Evolutionary conservation across 2,329 filamentous ascomycete species (phyloP).

Genomic region (Fusarium verrucosum): DNA sequence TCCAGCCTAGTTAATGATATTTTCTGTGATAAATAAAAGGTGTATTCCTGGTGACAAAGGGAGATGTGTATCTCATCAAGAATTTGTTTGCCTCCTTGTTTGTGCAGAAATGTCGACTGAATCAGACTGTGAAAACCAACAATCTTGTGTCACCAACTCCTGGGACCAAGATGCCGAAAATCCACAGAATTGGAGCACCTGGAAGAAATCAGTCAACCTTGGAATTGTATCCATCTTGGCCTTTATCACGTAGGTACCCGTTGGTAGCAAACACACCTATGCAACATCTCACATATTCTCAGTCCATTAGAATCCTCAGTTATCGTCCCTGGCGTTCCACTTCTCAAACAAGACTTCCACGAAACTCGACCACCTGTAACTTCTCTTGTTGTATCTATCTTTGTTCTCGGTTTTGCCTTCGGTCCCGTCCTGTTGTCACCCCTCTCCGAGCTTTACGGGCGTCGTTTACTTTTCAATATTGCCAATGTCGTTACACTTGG

Average conservation of each 20-base stretch:
- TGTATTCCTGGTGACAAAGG: too few species aligned
- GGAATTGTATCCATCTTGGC: constrained; percentile 1
- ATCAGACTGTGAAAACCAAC: constrained; percentile 2
- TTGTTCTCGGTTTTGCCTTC: constrained; percentile 15
- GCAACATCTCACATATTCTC: background rate
- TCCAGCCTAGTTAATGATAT: fast-evolving
- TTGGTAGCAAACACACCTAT: fast-evolving
- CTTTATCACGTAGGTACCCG: constrained; percentile 2
- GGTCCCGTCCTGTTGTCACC: constrained; percentile 9
- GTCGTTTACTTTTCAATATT: constrained; percentile 11
- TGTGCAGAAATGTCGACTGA: background rate
- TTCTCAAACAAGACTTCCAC: constrained; percentile 8
- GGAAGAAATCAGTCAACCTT: background rate
- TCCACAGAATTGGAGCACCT: constrained; percentile 8
- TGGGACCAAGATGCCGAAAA: constrained; percentile 5
- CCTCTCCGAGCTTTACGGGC: constrained; percentile 9
- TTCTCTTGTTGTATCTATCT: constrained; percentile 9
- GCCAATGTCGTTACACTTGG: constrained; percentile 2
- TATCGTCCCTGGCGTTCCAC: constrained; percentile 12
- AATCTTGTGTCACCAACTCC: background rate
- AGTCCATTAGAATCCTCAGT: constrained; percentile 10
- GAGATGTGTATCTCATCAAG: background rate
- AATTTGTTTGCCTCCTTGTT: too few species aligned
- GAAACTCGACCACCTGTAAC: constrained; percentile 25
- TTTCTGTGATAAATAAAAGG: fast-evolving